Evolutionary conservation across 31 red algal species (phyloP).

Genomic region (Asparagopsis taxiformis): DNA sequence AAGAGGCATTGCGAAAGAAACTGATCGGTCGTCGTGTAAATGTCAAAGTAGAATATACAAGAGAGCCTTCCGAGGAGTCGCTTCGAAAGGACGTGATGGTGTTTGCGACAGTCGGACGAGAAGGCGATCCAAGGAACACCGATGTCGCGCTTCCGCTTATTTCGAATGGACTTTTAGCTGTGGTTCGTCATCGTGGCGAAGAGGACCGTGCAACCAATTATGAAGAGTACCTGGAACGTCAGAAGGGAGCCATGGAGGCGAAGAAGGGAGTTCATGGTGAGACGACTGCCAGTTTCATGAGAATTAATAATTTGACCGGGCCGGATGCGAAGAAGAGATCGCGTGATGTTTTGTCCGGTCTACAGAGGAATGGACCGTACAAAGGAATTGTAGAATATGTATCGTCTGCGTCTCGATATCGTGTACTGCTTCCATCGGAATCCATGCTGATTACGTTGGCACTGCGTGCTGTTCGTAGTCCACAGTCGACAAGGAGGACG

Average conservation of each 20-base stretch:
- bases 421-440: slow-evolving; percentile 64
- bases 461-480: slow-evolving; percentile 77
- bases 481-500: slow-evolving; percentile 47
- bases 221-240: slow-evolving; percentile 81
- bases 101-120: slow-evolving; percentile 69
- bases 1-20: slow-evolving; percentile 75
- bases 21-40: slow-evolving; percentile 74
- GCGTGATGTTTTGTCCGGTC: slow-evolving; percentile 64
- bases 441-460: slow-evolving; percentile 83
- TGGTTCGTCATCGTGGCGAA: slow-evolving; percentile 84
- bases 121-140: slow-evolving; percentile 68
- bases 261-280: slow-evolving; percentile 66
- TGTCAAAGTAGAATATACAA: slow-evolving; percentile 87
- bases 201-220: slow-evolving; percentile 85
- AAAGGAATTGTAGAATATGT: slow-evolving; percentile 84
- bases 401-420: slow-evolving; percentile 63
- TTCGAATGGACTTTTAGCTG: slow-evolving; percentile 58
- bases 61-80: slow-evolving; percentile 46
- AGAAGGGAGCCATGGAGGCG: slow-evolving; percentile 78
- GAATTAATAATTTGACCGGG: slow-evolving; percentile 87
- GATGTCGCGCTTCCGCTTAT: slow-evolving; percentile 83
- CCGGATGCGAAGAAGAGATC: slow-evolving; percentile 81
- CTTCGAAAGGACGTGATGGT: slow-evolving; percentile 66
- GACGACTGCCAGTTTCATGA: slow-evolving; percentile 8
- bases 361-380: slow-evolving; percentile 78